Evolutionary conservation across 1,284 basidiomycete genomes (phyloP).

Genomic region (Sphagnurus paluster): DNA sequence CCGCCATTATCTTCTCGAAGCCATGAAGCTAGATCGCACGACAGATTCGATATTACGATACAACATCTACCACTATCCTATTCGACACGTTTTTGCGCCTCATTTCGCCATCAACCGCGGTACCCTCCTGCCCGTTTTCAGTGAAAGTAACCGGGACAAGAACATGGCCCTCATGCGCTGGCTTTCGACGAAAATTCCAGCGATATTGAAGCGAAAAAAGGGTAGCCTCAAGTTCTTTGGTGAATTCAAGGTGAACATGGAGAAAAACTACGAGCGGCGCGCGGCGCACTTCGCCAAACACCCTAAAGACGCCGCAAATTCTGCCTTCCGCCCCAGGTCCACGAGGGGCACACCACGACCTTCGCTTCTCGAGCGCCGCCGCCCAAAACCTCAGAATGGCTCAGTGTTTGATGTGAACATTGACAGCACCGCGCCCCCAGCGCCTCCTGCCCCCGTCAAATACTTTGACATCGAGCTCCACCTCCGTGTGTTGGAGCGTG

Average conservation of each 20-base stretch:
- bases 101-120: slow-evolving; percentile 52
- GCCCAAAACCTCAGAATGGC: slow-evolving; percentile 14
- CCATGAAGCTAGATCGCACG: slow-evolving; percentile 47
- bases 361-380: slow-evolving; percentile 9
- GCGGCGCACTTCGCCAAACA: background rate
- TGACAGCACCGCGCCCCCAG: slow-evolving; percentile 26
- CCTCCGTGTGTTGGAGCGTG: slow-evolving; percentile 51
- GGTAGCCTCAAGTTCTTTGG: slow-evolving; percentile 45
- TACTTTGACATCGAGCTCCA: slow-evolving; percentile 56
- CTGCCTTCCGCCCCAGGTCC: background rate
- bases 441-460: slow-evolving; percentile 31
- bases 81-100: slow-evolving; percentile 44
- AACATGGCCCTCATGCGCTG: slow-evolving; percentile 58
- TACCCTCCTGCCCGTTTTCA: slow-evolving; percentile 56
- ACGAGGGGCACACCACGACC: background rate
- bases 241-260: slow-evolving; percentile 5
- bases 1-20: slow-evolving; percentile 70
- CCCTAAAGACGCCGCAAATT: background rate
- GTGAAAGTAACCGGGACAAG: slow-evolving; percentile 56
- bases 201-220: slow-evolving; percentile 45
- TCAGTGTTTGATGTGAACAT: slow-evolving; percentile 34
- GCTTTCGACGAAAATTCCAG: slow-evolving; percentile 45
- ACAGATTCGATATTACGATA: slow-evolving; percentile 33
- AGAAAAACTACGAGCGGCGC: background rate
- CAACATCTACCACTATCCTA: slow-evolving; percentile 21